Conservation (phyloP, 225 moss, liverwort and hornwort species). For the Marchantia polymorpha region DNA sequence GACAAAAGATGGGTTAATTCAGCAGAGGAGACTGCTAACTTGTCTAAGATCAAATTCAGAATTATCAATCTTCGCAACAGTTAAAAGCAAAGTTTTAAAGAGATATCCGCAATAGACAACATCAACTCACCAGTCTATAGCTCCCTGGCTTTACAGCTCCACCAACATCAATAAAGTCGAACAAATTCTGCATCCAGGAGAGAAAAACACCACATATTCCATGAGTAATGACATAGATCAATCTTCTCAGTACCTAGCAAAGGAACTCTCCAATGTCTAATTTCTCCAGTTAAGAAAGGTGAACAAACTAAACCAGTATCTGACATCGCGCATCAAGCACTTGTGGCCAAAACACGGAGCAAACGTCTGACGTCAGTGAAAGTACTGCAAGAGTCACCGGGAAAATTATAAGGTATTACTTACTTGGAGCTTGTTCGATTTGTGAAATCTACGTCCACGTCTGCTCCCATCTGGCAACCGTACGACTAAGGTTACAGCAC, state of each 20-base stretch:
- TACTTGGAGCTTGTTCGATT: conserved; percentile 56
- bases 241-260: not conserved
- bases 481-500: conserved; percentile 50
- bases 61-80: not conserved
- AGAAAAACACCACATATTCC: not conserved
- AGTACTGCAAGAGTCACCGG: not conserved
- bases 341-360: no score
- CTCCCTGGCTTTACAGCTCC: conserved; percentile 55
- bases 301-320: no score
- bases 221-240: not conserved
- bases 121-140: conserved; percentile 49
- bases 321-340: no score
- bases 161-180: conserved; percentile 58
- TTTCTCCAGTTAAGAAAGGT: no score
- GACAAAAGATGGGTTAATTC: no score
- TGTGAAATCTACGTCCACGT: conserved; percentile 51
- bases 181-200: conserved; percentile 40
- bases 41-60: no score
- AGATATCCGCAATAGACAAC: not conserved
- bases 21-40: no score
- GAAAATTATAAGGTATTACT: not conserved
- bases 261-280: no score
- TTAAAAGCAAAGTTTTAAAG: not conserved
- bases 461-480: conserved; percentile 62
- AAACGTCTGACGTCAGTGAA: no score